A percentile compares a stretch with the other conserved stretches of the same genome.
Evolutionary conservation across 2,329 filamentous ascomycete species (phyloP).

Genomic region (Trichoderma harzianum): DNA sequence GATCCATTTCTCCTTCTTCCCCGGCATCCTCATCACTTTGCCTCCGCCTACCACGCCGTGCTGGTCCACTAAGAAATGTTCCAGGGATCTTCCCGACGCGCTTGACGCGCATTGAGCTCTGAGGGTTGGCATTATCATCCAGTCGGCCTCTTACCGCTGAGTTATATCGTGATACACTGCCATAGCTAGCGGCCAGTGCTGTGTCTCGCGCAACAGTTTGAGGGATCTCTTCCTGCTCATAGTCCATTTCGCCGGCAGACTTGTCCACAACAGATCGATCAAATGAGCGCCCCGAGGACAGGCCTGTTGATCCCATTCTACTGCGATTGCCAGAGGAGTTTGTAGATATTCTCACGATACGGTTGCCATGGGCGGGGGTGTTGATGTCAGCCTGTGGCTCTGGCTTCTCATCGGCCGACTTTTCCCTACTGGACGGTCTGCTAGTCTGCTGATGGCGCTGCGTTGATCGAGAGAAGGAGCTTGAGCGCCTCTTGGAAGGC

Average conservation of each 20-base stretch:
- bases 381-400: constrained; percentile 44
- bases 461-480: constrained; percentile 44
- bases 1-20: constrained; percentile 41
- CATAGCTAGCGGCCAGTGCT: constrained; percentile 41
- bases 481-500: constrained; percentile 46
- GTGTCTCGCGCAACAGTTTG: constrained; percentile 49
- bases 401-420: constrained; percentile 39
- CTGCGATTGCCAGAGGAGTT: constrained; percentile 48
- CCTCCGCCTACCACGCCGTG: constrained; percentile 67
- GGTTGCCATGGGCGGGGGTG: constrained; percentile 50
- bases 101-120: constrained; percentile 75
- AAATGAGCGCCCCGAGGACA: constrained; percentile 36
- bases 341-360: constrained; percentile 54
- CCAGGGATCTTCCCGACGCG: constrained; percentile 71
- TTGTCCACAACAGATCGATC: constrained; percentile 35
- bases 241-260: constrained; percentile 38
- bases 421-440: constrained; percentile 42
- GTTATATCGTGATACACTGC: constrained; percentile 52
- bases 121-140: constrained; percentile 62
- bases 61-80: constrained; percentile 75
- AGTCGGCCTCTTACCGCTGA: constrained; percentile 51
- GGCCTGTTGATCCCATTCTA: constrained; percentile 35
- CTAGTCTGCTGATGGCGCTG: constrained; percentile 31
- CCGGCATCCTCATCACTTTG: constrained; percentile 65
- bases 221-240: constrained; percentile 47